These are phyloP conservation scores for Hypomontagnella submonticulosa DNA, from an alignment of 495 filamentous ascomycete species.

Conservation along the genomic window DNA sequence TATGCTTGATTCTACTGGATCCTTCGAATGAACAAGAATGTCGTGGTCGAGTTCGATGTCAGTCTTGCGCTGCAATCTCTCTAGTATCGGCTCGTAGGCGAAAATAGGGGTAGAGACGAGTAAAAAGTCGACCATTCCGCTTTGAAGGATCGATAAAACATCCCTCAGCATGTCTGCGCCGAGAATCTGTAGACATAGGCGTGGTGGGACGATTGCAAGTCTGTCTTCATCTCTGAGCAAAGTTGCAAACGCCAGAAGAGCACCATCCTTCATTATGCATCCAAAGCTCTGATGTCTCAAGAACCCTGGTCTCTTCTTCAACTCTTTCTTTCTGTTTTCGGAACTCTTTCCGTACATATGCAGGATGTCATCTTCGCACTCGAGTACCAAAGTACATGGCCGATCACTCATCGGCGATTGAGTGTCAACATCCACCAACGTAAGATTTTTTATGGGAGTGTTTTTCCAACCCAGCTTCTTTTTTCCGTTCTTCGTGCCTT, in stretches of 20 bases:
- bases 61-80: slow-evolving; percentile 65
- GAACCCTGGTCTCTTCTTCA: slow-evolving; percentile 61
- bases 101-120: slow-evolving; percentile 74
- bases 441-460: slow-evolving; percentile 43
- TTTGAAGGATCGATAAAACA: slow-evolving; percentile 50
- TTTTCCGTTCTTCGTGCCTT: slow-evolving; percentile 56
- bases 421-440: slow-evolving; percentile 42
- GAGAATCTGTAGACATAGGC: slow-evolving; percentile 64
- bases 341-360: slow-evolving; percentile 47
- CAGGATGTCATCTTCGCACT: slow-evolving; percentile 58
- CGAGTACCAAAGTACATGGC: slow-evolving; percentile 58
- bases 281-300: slow-evolving; percentile 71
- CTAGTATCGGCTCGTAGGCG: slow-evolving; percentile 76
- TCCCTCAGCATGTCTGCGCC: slow-evolving; percentile 51
- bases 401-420: slow-evolving; percentile 35
- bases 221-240: slow-evolving; percentile 67
- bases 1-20: slow-evolving; percentile 26
- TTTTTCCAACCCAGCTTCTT: slow-evolving; percentile 49
- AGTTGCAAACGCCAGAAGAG: slow-evolving; percentile 70
- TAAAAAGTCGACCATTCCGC: slow-evolving; percentile 59
- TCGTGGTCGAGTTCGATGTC: slow-evolving; percentile 50
- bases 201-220: slow-evolving; percentile 58
- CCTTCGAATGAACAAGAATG: slow-evolving; percentile 34
- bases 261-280: slow-evolving; percentile 62
- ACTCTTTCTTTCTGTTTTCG: slow-evolving; percentile 55